phyloP scores from a whole-genome alignment of 2,329 filamentous ascomycete species.

The Microdochium bolleyi region DNA sequence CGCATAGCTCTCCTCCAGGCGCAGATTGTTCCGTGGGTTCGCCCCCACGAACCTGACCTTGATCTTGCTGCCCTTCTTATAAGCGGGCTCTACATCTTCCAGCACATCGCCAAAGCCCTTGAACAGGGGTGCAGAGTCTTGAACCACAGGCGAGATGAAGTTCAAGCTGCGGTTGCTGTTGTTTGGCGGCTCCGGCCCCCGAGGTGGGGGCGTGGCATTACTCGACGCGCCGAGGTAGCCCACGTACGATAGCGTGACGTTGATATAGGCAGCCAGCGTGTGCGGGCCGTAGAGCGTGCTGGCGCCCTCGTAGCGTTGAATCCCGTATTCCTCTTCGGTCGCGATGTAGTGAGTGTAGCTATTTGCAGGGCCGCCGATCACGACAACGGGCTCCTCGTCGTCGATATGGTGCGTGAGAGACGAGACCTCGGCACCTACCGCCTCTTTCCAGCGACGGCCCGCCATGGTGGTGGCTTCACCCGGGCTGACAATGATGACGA shows the following conservation, averaged over 20 bases:
- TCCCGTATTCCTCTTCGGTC: slow-evolving; percentile 69
- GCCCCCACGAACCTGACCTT: slow-evolving; percentile 71
- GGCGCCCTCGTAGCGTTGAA: slow-evolving; percentile 87
- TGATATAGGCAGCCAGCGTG: slow-evolving; percentile 80
- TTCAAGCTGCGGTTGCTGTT: slow-evolving; percentile 67
- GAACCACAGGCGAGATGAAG: slow-evolving; percentile 73
- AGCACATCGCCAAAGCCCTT: slow-evolving; percentile 63
- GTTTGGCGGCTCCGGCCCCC: slow-evolving; percentile 61
- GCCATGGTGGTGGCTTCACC: slow-evolving; percentile 92
- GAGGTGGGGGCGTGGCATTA: slow-evolving; percentile 21
- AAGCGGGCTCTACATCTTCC: slow-evolving; percentile 40
- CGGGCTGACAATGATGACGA: slow-evolving; percentile 76
- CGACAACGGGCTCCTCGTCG: slow-evolving; percentile 51
- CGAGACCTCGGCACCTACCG: slow-evolving; percentile 47
- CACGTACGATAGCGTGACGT: slow-evolving; percentile 64
- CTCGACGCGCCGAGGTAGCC: slow-evolving; percentile 51
- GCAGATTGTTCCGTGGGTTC: slow-evolving; percentile 81
- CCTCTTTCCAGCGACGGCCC: slow-evolving; percentile 75
- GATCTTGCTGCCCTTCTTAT: slow-evolving; percentile 49
- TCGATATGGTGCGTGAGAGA: neutral
- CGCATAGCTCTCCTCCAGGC: slow-evolving; percentile 69
- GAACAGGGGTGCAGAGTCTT: slow-evolving; percentile 58
- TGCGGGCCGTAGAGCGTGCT: slow-evolving; percentile 81
- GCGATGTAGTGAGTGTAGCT: slow-evolving; percentile 80
- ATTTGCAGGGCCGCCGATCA: slow-evolving; percentile 84